Conservation (phyloP, 768 basidiomycete species). For the Pulveroboletus sp. region DNA sequence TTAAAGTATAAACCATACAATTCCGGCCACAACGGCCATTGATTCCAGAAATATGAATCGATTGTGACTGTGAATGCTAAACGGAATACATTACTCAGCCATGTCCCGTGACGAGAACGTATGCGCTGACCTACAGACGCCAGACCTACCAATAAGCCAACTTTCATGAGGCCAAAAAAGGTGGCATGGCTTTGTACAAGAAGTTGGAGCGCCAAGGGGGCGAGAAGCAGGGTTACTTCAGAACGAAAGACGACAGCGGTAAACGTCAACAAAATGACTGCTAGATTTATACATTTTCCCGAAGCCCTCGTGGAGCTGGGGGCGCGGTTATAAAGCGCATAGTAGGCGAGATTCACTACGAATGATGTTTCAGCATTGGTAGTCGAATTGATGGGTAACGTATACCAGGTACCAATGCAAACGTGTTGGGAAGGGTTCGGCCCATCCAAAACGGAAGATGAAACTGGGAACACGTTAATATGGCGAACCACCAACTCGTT, state of each 20-base stretch:
- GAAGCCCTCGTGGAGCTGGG: constrained; percentile 41
- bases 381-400: constrained; percentile 5
- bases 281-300: constrained; percentile 31
- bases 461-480: constrained; percentile 81
- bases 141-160: constrained; percentile 48
- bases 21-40: constrained; percentile 82
- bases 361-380: not conserved
- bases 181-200: constrained; percentile 41
- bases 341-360: constrained; percentile 53
- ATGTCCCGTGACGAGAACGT: not conserved
- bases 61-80: constrained; percentile 58
- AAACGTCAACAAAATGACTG: constrained; percentile 61
- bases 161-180: constrained; percentile 41
- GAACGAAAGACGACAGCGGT: constrained; percentile 72
- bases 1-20: constrained; percentile 78
- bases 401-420: constrained; percentile 75
- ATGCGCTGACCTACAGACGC: constrained; percentile 49
- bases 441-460: constrained; percentile 94
- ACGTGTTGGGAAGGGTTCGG: constrained; percentile 91
- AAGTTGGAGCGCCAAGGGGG: constrained; percentile 54
- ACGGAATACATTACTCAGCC: not conserved
- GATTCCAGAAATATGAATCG: constrained; percentile 86
- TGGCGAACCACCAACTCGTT: constrained; percentile 54
- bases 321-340: constrained; percentile 40
- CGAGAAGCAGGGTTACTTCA: constrained; percentile 70